phyloP scores from a whole-genome alignment of 495 filamentous ascomycete genomes.

The Penicillium pancosmium region DNA sequence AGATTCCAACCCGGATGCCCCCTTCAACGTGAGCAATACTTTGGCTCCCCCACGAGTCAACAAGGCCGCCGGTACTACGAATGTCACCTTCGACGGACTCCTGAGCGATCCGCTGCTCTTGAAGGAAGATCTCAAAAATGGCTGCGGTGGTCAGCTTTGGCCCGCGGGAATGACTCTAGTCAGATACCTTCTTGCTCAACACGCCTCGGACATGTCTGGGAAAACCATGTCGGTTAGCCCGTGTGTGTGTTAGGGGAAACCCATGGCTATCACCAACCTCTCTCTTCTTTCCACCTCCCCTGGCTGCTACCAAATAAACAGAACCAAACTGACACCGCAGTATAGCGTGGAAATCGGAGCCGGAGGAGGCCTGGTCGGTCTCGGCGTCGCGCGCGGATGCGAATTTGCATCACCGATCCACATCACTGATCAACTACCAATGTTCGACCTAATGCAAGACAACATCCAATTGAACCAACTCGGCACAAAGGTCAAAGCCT shows the following conservation, averaged over 20 bases:
- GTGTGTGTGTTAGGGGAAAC: background rate
- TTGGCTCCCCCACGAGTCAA: conserved; percentile 66
- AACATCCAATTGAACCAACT: conserved; percentile 82
- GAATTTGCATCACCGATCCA: conserved; percentile 51
- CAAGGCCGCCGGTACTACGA: conserved; percentile 64
- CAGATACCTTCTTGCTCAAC: conserved; percentile 78
- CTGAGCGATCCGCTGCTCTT: conserved; percentile 69
- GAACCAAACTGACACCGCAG: background rate
- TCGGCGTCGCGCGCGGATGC: conserved; percentile 45
- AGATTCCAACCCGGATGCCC: conserved; percentile 29
- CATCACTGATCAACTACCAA: conserved; percentile 84
- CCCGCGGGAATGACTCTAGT: conserved; percentile 87
- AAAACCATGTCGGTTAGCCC: conserved; percentile 71
- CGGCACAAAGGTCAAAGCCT: conserved; percentile 57
- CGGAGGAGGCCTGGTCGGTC: conserved; percentile 84
- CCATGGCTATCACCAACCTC: background rate
- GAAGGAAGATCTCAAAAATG: conserved; percentile 80
- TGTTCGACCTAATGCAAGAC: conserved; percentile 78
- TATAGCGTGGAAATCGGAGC: conserved; percentile 87
- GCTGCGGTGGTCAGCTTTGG: conserved; percentile 93
- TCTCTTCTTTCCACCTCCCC: conserved; percentile 9
- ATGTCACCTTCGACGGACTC: conserved; percentile 73
- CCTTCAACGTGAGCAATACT: conserved; percentile 60
- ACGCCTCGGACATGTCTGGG: conserved; percentile 57
- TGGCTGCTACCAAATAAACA: conserved; percentile 10